Base-by-base conservation (phyloP, 2,329 filamentous ascomycete species). In the Epicoccum sorghinum region DNA sequence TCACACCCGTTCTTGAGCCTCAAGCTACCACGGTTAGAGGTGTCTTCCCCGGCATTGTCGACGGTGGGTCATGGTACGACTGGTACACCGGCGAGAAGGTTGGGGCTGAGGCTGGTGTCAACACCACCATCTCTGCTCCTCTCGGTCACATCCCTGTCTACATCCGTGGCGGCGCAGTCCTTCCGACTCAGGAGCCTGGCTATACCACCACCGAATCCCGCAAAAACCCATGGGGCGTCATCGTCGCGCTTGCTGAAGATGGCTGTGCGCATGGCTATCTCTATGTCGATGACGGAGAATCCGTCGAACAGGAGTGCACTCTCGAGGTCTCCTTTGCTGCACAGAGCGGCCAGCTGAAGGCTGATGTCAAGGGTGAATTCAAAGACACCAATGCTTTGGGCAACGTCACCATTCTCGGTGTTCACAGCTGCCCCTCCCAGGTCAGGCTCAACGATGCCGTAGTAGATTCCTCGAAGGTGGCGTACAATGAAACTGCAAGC, bases 251-350 rank as follows among this genome's bases (percentile, higher is more conserved):
- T 1, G 79, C 82, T 58, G 63, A 67, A 1, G 65, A 80, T 13
- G 85, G 86, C 0, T 70, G 73, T 1, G 89, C 89, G 0, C 75
- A 65, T 2, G 89, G 89, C 0, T 71, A 77, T 14, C 72, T 93
- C 27, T 92, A 93, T 67, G 68, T 92, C 7, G 90, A 93, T 63
- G 90, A 93, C 62, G 89, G 90, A 1, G 87, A 88, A 74, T 89
- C 85, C 50, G 53, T 91, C 7, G 64, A 72, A 30, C 87, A 83
- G 0, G 77, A 81, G 10, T 77, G 79, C 0, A 86, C 81, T 0
- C 78, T 86, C 4, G 79, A 78, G 55, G 81, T 91, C 23, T 66
- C 78, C 63, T 82, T 86, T 57, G 68, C 72, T 1, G 79, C 77
- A 0, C 69, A 71, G 1, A 61, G 69, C 4, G 78, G 76, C 0